Base-by-base conservation (phyloP, 1,284 basidiomycete species). In the Fomitopsis pinicola region DNA sequence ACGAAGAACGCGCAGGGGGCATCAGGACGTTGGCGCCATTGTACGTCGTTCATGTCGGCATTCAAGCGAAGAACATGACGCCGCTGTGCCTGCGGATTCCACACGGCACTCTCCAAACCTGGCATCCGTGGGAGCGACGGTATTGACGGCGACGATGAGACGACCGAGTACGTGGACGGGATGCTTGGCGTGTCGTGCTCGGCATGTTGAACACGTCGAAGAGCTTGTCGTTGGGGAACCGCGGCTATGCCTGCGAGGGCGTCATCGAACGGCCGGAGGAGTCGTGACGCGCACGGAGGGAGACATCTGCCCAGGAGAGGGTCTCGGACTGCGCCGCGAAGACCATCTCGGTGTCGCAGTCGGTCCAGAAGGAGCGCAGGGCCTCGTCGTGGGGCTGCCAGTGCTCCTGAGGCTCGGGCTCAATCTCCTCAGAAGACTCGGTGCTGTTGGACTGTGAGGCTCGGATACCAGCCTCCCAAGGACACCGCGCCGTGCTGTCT, bases 401-500 rank as follows among this genome's bases (percentile, higher is more conserved):
- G n/a, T 63, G 57, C 52, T 69, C 61, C 40, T 64, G 63, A 14
- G 66, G 69, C 65, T 72, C 69, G 28, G 66, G 66, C 56, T 71
- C 71, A 8, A 54, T 40, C 26, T 69, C 68, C 60, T 67, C 68
- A 14, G 64, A 64, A 42, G 66, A 46, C 57, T 55, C 58, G 53
- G 35, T 68, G 53, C 44, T 68, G 53, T 87, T 79, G 45, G 76
- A 74, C 56, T 79, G 86, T 68, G 38, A 38, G 14, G 88, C 82
- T 60, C 88, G 83, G 77, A 89, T 82, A 56, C 87, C 87, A 22
- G 85, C 83, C 72, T 91, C 89, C 89, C 89, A 91, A 5, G 87
- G 82, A 68, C 89, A 91, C 55, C 89, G 85, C 30, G 89, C 89
- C 89, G 91, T 91, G 70, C 88, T 89, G 62, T 88, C 89, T 71